Evolutionary conservation across 2,329 filamentous ascomycete species (phyloP), one percentile per base, ranked within the genome.

Genomic region (Bimuria novae-zelandiae): DNA sequence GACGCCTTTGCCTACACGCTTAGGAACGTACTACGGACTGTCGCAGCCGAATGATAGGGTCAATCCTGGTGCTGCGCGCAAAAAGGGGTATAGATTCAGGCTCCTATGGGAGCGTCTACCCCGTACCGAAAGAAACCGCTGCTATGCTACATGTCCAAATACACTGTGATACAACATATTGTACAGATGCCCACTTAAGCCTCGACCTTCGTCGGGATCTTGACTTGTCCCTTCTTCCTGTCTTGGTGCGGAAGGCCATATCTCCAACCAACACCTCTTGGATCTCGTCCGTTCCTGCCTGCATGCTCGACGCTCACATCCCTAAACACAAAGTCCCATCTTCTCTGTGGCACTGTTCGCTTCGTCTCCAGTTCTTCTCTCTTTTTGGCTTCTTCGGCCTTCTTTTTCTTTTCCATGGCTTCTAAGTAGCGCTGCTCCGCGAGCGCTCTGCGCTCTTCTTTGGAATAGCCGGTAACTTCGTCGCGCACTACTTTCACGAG

Each of bases 201-300:
- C 49, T 82, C 79, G 42, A 87, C 84, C 57, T 76, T 79, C 19
- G 79, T 85, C 11, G 84, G 84, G 56, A 87, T 86, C 77, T 87
- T 87, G 62, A 85, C 75, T 57, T 79, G 74, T 21, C 84, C 84
- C 72, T 81, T 82, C 79, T 86, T 86, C 55, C 85, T 76, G 56
- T 87, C 84, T 63, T 84, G 75, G 61, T 80, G 80, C 43, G 85
- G 84, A 53, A 86, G 77, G 62, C 85, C 84, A 65, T 88, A 88
- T 59, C 84, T 76, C 61, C 78, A 80, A 12, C 84, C 85, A 17
- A 82, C 80, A 23, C 82, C 84, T 52, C 70, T 71, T 19, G 74
- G 69, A 27, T 77, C 77, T 61, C 83, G 78, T 8, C 84, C 84
- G 63, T 84, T 76, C 44, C 72, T 67, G 10, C 84, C 84, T 5